phyloP scores from a whole-genome alignment of 23 red algal species.

The Gracilariopsis chorda region DNA sequence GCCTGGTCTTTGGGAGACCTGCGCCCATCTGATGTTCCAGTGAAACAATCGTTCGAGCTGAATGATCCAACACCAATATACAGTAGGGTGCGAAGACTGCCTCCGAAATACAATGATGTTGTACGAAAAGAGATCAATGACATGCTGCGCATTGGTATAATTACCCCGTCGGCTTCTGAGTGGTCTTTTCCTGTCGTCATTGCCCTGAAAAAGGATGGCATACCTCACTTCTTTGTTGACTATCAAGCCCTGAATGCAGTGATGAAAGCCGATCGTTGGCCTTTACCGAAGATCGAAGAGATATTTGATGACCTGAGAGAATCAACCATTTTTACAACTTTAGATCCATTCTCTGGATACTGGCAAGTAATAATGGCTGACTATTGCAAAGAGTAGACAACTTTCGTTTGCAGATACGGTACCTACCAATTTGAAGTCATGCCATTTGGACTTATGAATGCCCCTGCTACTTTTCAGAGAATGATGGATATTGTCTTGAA shows the following conservation, averaged over 20 bases:
- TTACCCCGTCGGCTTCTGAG: not conserved
- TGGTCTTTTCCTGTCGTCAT: constrained; percentile 49
- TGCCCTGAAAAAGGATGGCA: constrained; percentile 42
- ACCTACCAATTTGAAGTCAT: constrained; percentile 20
- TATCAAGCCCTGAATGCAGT: too few relatives aligned
- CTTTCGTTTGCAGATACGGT: not conserved
- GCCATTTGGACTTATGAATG: not conserved
- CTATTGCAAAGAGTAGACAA: not conserved
- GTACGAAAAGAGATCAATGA: not conserved
- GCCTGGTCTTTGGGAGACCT: not conserved
- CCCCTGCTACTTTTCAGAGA: not conserved
- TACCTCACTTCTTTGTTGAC: too few relatives aligned
- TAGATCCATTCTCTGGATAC: not conserved
- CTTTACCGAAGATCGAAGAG: not conserved
- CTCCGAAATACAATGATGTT: constrained; percentile 20
- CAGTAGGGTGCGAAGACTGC: not conserved
- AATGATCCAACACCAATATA: not conserved
- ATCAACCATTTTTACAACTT: not conserved
- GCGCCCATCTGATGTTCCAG: not conserved
- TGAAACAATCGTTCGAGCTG: constrained; percentile 18
- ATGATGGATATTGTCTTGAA: not conserved
- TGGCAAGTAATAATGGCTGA: not conserved
- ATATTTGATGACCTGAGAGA: constrained; percentile 8
- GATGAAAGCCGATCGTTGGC: constrained; percentile 25
- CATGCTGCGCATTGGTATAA: not conserved